phyloP scores from a whole-genome alignment of 2,329 filamentous ascomycete genomes.

The Xylaria sp. region DNA sequence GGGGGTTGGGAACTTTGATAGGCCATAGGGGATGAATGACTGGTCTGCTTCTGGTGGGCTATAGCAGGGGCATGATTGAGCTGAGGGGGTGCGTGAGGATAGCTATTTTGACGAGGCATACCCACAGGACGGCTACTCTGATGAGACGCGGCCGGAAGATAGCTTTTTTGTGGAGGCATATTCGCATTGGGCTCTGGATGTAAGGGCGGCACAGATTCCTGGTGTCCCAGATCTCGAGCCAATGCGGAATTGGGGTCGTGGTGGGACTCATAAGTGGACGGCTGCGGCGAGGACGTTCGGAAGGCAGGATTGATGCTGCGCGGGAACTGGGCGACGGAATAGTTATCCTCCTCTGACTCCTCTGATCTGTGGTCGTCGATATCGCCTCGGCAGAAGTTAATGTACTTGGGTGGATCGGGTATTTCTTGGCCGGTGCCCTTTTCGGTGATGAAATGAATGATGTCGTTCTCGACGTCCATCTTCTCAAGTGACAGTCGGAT shows the following conservation, averaged over 20 bases:
- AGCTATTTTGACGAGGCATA: constrained; percentile 17
- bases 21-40: no score
- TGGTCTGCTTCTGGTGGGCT: no score
- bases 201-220: constrained; percentile 57
- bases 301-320: constrained; percentile 95
- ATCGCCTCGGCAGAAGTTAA: constrained; percentile 97
- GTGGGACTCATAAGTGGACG: constrained; percentile 91
- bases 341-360: constrained; percentile 82
- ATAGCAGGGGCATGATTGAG: constrained; percentile 7
- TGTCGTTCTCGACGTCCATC: constrained; percentile 97
- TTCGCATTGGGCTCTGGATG: constrained; percentile 62
- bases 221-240: constrained; percentile 73
- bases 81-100: constrained; percentile 17
- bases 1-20: constrained; percentile 10
- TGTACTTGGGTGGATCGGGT: constrained; percentile 95
- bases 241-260: constrained; percentile 83
- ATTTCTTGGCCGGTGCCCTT: constrained; percentile 95
- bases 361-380: constrained; percentile 80
- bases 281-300: constrained; percentile 94
- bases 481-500: constrained; percentile 91
- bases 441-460: constrained; percentile 86
- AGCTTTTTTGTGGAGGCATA: constrained; percentile 23
- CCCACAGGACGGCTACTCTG: constrained; percentile 11
- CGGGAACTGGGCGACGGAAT: constrained; percentile 95
- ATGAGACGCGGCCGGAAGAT: constrained; percentile 1